Conservation (phyloP, 2,329 filamentous ascomycete genomes). For the Claviceps digitariae region DNA sequence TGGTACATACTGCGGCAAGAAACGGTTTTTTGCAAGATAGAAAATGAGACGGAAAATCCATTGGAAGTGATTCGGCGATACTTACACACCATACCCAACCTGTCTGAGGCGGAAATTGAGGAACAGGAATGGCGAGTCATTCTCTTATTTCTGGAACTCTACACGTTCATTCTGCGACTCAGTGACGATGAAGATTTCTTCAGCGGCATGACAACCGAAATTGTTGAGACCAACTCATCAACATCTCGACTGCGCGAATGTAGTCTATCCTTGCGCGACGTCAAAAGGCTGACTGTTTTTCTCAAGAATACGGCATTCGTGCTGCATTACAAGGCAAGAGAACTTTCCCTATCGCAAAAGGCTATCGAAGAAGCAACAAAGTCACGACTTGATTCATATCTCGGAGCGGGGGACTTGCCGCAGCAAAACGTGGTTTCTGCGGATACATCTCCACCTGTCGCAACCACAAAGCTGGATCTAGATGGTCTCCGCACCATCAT, state of each 20-base stretch:
- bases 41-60: conserved; percentile 16
- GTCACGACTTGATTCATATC: conserved; percentile 17
- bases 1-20: conserved; percentile 51
- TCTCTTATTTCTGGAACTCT: conserved; percentile 83
- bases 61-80: conserved; percentile 19
- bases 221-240: conserved; percentile 24
- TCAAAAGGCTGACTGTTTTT: conserved; percentile 65
- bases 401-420: conserved; percentile 7
- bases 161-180: conserved; percentile 80
- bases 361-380: conserved; percentile 11
- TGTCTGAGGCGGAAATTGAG: conserved; percentile 12
- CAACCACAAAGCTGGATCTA: conserved; percentile 41
- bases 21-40: conserved; percentile 21
- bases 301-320: conserved; percentile 85
- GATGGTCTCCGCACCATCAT: conserved; percentile 68
- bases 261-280: conserved; percentile 55
- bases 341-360: conserved; percentile 28
- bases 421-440: not conserved
- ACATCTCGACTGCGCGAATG: conserved; percentile 43
- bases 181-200: conserved; percentile 97
- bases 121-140: conserved; percentile 71
- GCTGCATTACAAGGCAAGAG: conserved; percentile 69
- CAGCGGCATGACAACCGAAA: conserved; percentile 34
- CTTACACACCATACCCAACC: conserved; percentile 15
- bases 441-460: not conserved